Conservation (phyloP, 2,329 filamentous ascomycete species). For the Aureobasidium sp. region DNA sequence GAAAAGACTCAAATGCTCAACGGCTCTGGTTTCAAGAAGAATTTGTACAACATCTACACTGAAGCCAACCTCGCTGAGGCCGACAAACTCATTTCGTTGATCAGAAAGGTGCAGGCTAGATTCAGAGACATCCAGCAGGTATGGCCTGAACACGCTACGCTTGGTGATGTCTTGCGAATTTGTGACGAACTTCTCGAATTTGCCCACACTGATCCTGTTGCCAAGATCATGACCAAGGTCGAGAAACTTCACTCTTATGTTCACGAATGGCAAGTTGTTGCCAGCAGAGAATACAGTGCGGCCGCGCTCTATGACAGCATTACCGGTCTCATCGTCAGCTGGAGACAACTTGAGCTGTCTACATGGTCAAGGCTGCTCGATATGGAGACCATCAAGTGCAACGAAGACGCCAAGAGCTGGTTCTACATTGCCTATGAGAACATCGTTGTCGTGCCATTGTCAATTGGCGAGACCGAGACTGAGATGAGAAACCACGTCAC, state of each 20-base stretch:
- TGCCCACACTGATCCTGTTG: slow-evolving; percentile 72
- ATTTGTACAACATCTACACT: slow-evolving; percentile 77
- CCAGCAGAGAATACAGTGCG: slow-evolving; percentile 69
- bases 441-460: slow-evolving; percentile 66
- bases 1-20: slow-evolving; percentile 23
- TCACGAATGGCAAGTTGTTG: slow-evolving; percentile 92
- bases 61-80: slow-evolving; percentile 70
- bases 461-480: slow-evolving; percentile 34
- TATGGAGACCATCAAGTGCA: slow-evolving; percentile 67
- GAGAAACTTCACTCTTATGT: slow-evolving; percentile 81
- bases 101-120: slow-evolving; percentile 59
- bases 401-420: slow-evolving; percentile 77
- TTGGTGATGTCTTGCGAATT: slow-evolving; percentile 67
- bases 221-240: slow-evolving; percentile 73
- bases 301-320: slow-evolving; percentile 64
- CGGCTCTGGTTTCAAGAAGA: slow-evolving; percentile 14
- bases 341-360: slow-evolving; percentile 82
- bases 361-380: slow-evolving; percentile 89
- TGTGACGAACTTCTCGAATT: slow-evolving; percentile 71
- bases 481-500: slow-evolving; percentile 12
- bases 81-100: slow-evolving; percentile 61
- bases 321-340: slow-evolving; percentile 73
- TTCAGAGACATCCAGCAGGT: slow-evolving; percentile 60
- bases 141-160: slow-evolving; percentile 68
- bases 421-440: slow-evolving; percentile 96